Evolutionary conservation across 352 stramenopile genomes (phyloP), one percentile per base, ranked within the genome.

Genomic region (Pythium rishiriense): DNA sequence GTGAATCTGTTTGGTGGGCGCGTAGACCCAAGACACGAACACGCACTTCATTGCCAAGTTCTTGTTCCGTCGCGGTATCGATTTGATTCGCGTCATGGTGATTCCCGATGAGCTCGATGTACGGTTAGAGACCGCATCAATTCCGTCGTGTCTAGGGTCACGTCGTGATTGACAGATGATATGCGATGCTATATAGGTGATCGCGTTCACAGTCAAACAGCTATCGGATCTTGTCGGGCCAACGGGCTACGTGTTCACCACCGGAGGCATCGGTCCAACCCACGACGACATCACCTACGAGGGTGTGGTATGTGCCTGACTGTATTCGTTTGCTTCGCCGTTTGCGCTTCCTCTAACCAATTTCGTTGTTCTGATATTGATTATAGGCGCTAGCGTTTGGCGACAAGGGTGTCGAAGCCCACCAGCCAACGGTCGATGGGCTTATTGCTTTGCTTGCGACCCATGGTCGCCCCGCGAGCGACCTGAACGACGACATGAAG

Each of bases 281-380:
- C 87, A 96, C 46, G 87, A 96, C 67, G 87, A 96, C 63, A 93
- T 96, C 68, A 96, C 87, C 86, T 96, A 96, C 59, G 81, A 93
- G 54, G 85, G 81, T 58, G 81, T 93, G 67, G 84, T 90, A 62
- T 45, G 68, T 62, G 22, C 17, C 24, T 39, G 14, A 2, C 10
- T 5, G 35, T 45, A 51, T 37, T 41, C 10, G 28, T 5, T 5
- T 52, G 3, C 4, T 37, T 17, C 33, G 33, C 17, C 4, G 33
- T 39, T 9, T 2, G 33, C 3, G 33, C 33, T 39, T 14, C 3
- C 33, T 37, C 6, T n/a, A n/a, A n/a, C n/a, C n/a, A n/a, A n/a
- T n/a, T 11, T 37, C 6, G 31, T 12, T 39, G 33, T 3, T 58
- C 9, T 33, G 10, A 29, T 59, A 3, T 52, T 21, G 19, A 31